phyloP scores from a whole-genome alignment of 1,284 basidiomycete genomes.

The Coniophora puteana region DNA sequence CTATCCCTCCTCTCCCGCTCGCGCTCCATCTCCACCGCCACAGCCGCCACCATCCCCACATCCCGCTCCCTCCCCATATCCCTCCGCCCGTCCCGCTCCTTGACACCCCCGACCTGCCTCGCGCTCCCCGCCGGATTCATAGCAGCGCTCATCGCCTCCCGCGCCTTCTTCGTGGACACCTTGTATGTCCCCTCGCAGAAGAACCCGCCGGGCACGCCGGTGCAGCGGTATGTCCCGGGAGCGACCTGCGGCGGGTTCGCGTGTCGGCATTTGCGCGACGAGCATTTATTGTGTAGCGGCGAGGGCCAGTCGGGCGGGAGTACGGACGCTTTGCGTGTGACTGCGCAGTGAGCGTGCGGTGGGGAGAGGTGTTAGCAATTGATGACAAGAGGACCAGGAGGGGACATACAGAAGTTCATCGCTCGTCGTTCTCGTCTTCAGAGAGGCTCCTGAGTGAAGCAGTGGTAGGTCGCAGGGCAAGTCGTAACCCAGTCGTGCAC shows the following conservation, averaged over 20 bases:
- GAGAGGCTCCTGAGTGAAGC: no score
- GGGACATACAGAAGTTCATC: no score
- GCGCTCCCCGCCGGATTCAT: conserved; percentile 21
- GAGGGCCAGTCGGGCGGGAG: conserved; percentile 35
- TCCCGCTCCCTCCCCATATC: conserved; percentile 21
- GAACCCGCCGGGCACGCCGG: conserved; percentile 27
- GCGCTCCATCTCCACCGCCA: conserved; percentile 6
- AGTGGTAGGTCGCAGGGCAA: no score
- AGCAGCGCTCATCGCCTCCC: conserved; percentile 27
- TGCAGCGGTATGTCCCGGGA: conserved; percentile 32
- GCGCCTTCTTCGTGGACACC: conserved; percentile 28
- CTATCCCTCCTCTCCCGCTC: conserved; percentile 11
- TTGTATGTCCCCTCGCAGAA: conserved; percentile 34
- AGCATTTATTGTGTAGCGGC: conserved; percentile 37
- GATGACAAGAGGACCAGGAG: no score
- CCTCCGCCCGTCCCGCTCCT: conserved; percentile 27
- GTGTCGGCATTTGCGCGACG: conserved; percentile 25
- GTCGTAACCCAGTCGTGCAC: no score
- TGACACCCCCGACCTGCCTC: conserved; percentile 20
- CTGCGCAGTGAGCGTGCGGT: no score
- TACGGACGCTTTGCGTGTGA: conserved; percentile 18
- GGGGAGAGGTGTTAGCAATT: no score
- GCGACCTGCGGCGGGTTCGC: conserved; percentile 34
- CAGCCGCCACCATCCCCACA: conserved; percentile 15
- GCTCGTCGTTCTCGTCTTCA: no score